A percentile compares a stretch with the other conserved stretches of the same genome.
These are phyloP conservation scores for Harringtonia lauricola DNA, from an alignment of 2,329 filamentous ascomycete species.

Conservation along the genomic window DNA sequence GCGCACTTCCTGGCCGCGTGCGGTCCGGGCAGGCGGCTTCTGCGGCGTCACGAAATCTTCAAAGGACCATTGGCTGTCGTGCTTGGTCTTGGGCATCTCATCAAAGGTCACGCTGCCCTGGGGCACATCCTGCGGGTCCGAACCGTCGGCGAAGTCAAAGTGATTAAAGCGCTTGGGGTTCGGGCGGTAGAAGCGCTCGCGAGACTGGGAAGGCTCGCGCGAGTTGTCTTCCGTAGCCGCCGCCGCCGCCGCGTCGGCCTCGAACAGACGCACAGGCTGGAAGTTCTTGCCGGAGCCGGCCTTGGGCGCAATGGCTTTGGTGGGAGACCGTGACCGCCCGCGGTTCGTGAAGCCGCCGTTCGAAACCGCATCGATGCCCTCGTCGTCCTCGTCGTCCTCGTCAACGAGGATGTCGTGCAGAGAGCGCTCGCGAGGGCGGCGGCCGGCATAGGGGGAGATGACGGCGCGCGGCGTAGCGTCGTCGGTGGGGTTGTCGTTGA, in stretches of 20 bases:
- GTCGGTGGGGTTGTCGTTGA: constrained; percentile 39
- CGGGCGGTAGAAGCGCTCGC: constrained; percentile 43
- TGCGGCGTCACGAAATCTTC: constrained; percentile 77
- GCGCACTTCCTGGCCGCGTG: constrained; percentile 57
- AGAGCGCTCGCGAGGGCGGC: constrained; percentile 51
- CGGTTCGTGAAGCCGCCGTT: constrained; percentile 17
- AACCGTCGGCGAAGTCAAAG: constrained; percentile 68
- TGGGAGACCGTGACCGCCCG: constrained; percentile 32
- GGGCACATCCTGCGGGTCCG: constrained; percentile 36
- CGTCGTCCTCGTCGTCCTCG: constrained; percentile 24
- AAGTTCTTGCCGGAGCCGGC: constrained; percentile 49
- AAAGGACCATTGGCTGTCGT: constrained; percentile 74
- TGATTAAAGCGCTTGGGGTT: constrained; percentile 75
- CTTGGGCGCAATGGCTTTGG: constrained; percentile 36
- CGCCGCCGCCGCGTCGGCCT: constrained; percentile 17
- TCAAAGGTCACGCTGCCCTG: constrained; percentile 28
- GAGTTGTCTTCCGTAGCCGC: constrained; percentile 27
- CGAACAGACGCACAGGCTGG: constrained; percentile 53
- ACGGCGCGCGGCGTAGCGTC: constrained; percentile 21
- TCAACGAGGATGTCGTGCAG: constrained; percentile 59
- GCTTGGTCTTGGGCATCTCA: constrained; percentile 44
- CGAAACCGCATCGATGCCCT: not conserved
- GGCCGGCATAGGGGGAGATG: constrained; percentile 36
- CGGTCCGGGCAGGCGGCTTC: constrained; percentile 54
- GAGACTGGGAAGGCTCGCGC: constrained; percentile 25